A percentile compares a stretch with the other conserved stretches of the same genome.
Conservation (phyloP, 352 stramenopile species). For the Aphanomyces cochlioides region DNA sequence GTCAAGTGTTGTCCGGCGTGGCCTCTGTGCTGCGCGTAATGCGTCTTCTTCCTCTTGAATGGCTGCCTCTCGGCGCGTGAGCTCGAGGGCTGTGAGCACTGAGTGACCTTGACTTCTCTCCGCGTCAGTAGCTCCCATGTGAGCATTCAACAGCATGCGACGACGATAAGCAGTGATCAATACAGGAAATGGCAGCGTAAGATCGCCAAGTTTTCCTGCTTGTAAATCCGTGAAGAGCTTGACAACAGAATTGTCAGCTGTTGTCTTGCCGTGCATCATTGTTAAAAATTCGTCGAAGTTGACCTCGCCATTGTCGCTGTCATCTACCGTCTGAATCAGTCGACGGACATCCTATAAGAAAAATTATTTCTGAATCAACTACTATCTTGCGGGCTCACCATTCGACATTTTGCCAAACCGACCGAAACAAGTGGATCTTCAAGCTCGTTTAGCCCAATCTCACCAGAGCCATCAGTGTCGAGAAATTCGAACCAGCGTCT, state of each 20-base stretch:
- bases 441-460: conserved; percentile 77
- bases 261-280: conserved; percentile 61
- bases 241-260: conserved; percentile 52
- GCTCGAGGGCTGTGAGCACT: conserved; percentile 66
- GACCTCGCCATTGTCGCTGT: conserved; percentile 57
- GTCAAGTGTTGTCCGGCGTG: too few relatives aligned
- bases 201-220: conserved; percentile 67
- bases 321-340: conserved; percentile 68
- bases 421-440: conserved; percentile 86
- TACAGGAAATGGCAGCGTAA: conserved; percentile 67
- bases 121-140: conserved; percentile 53
- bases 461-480: conserved; percentile 74
- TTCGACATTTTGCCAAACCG: conserved; percentile 61
- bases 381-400: conserved; percentile 20
- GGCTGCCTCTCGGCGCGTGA: conserved; percentile 38
- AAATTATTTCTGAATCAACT: neutral
- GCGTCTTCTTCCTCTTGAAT: conserved; percentile 14
- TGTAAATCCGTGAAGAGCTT: conserved; percentile 75
- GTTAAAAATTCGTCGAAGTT: conserved; percentile 71
- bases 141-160: conserved; percentile 75
- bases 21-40: neutral
- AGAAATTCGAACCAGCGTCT: conserved; percentile 84
- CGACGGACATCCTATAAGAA: conserved; percentile 50
- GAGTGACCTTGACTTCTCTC: conserved; percentile 34
- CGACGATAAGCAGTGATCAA: conserved; percentile 75